These are phyloP conservation scores for Boletus bicolor DNA, from an alignment of 768 basidiomycete genomes.

Conservation along the genomic window DNA sequence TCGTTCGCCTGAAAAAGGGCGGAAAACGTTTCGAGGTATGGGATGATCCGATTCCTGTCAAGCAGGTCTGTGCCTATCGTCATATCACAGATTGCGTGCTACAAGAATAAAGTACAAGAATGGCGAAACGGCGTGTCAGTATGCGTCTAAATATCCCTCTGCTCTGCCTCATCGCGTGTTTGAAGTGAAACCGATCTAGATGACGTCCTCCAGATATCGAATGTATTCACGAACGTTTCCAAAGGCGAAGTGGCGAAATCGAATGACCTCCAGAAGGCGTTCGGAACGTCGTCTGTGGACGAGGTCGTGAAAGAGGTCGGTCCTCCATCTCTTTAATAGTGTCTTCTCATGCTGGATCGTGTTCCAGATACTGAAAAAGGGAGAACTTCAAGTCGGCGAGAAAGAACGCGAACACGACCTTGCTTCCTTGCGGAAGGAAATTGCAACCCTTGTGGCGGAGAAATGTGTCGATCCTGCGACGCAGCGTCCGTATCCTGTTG, in stretches of 20 bases:
- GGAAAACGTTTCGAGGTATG: constrained; percentile 95
- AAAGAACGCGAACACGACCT: constrained; percentile 95
- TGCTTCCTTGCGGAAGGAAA: constrained; percentile 77
- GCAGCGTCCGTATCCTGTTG: constrained; percentile 85
- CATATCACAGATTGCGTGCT: constrained; percentile 79
- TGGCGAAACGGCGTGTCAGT: constrained; percentile 88
- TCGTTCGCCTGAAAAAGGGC: constrained; percentile 94
- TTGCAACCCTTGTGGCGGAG: constrained; percentile 90
- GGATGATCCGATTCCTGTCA: not conserved
- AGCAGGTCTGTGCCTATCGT: not conserved
- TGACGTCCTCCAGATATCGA: constrained; percentile 94
- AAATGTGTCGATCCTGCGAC: constrained; percentile 94
- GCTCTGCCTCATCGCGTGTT: constrained; percentile 3
- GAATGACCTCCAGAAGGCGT: constrained; percentile 89
- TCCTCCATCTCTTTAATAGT: not conserved
- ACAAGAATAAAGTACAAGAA: constrained; percentile 99
- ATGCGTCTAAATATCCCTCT: not conserved
- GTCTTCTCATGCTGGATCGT: not conserved
- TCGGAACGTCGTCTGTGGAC: constrained; percentile 68
- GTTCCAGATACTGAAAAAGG: constrained; percentile 87
- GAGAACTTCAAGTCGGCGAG: constrained; percentile 95
- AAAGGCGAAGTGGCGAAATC: constrained; percentile 92
- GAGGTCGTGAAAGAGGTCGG: constrained; percentile 80
- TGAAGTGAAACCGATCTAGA: constrained; percentile 85
- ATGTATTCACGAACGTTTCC: constrained; percentile 94